Percentiles rank a stretch among this genome's conserved stretches.
Conservation (phyloP, 805 yeast genomes). For the Brettanomyces sp. region DNA sequence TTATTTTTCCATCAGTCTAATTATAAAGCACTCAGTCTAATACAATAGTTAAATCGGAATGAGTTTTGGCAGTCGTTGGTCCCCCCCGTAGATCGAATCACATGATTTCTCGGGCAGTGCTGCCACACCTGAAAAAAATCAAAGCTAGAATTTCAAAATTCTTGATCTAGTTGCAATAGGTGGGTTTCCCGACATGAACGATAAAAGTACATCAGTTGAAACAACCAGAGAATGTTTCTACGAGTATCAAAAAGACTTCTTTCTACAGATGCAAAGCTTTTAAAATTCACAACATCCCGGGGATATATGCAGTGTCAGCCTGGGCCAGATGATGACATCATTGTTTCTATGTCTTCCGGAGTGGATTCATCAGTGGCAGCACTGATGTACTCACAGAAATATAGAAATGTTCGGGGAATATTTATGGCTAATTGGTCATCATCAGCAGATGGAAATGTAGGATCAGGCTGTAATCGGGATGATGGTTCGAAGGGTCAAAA, state of each 20-base stretch:
- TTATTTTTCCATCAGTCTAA: no score
- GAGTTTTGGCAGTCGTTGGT: no score
- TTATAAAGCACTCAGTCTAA: no score
- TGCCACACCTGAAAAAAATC: no score
- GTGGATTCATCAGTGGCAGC: slow-evolving; percentile 93
- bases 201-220: no score
- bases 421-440: slow-evolving; percentile 90
- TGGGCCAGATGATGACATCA: slow-evolving; percentile 43
- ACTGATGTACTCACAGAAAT: slow-evolving; percentile 36
- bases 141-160: no score
- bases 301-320: slow-evolving; percentile 36
- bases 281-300: slow-evolving; percentile 4
- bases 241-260: not conserved
- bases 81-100: no score
- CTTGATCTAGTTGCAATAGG: no score
- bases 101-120: no score
- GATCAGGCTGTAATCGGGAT: slow-evolving; percentile 9
- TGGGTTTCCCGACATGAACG: no score
- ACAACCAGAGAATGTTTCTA: not conserved
- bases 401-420: slow-evolving; percentile 62
- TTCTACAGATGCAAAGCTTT: slow-evolving; percentile 2
- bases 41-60: no score
- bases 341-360: slow-evolving; percentile 93
- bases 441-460: slow-evolving; percentile 2
- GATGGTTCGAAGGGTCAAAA: slow-evolving; percentile 16